phyloP scores from a whole-genome alignment of 1,284 basidiomycete species.

The Papiliotrema terrestris region DNA sequence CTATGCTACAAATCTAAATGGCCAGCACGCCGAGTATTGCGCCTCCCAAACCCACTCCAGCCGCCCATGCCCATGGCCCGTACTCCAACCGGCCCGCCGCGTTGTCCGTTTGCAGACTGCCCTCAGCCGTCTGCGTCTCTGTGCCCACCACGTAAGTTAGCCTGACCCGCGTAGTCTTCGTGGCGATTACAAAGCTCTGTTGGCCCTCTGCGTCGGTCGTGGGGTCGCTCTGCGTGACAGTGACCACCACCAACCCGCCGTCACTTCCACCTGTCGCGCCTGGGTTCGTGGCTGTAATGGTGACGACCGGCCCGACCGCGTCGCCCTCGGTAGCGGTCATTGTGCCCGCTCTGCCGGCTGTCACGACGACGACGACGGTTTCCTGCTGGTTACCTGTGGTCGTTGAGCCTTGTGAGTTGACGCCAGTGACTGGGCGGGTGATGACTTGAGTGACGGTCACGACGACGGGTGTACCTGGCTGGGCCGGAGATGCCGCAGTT shows the following conservation, averaged over 20 bases:
- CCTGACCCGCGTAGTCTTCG: neutral
- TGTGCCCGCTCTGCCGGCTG: slow-evolving; percentile 1
- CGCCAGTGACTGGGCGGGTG: slow-evolving; percentile 3
- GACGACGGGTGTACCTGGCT: neutral
- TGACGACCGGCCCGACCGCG: slow-evolving; percentile 8
- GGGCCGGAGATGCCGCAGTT: neutral
- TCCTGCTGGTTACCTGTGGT: slow-evolving; percentile 6
- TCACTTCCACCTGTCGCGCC: slow-evolving; percentile 6
- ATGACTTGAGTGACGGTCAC: slow-evolving; percentile 11
- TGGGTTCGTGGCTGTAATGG: slow-evolving; percentile 12
- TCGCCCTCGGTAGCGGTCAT: neutral
- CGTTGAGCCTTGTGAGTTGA: slow-evolving; percentile 1
- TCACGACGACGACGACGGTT: slow-evolving; percentile 13
- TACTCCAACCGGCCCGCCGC: neutral
- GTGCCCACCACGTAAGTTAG: slow-evolving; percentile 2
- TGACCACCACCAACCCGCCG: slow-evolving; percentile 12
- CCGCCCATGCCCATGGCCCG: neutral
- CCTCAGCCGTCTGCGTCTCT: neutral
- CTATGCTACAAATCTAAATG: neutral
- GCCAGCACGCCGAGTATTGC: neutral
- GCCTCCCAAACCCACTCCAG: neutral
- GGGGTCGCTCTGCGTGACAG: slow-evolving; percentile 4
- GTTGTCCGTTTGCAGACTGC: neutral
- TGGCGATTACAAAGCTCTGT: slow-evolving; percentile 4
- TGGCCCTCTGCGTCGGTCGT: slow-evolving; percentile 7